Evolutionary conservation across 1,139 yeast species (phyloP).

Genomic region (Candida tropicalis): DNA sequence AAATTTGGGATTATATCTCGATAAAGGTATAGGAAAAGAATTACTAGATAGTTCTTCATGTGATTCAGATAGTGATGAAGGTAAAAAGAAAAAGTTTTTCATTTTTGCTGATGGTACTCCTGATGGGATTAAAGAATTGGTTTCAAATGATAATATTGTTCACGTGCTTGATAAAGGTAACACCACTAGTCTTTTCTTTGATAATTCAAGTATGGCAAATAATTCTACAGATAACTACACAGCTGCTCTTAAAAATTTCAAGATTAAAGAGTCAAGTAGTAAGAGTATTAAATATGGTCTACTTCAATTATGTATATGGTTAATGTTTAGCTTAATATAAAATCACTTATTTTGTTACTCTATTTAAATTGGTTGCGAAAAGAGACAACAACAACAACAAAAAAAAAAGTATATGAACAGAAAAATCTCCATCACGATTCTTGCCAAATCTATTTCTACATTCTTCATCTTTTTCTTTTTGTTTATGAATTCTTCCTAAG

Average conservation of each 20-base stretch:
- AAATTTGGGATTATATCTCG: not conserved
- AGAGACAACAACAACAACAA: not conserved
- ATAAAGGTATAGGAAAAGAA: not conserved
- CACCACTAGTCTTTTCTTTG: not conserved
- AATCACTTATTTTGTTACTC: not conserved
- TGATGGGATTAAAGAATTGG: slow-evolving; percentile 2
- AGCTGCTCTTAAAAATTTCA: too few relatives aligned
- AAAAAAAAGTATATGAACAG: not conserved
- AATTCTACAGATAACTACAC: not conserved
- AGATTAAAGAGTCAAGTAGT: not conserved
- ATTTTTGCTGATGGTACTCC: slow-evolving; percentile 1
- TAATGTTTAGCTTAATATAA: not conserved
- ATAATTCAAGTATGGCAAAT: not conserved
- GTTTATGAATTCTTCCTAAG: not conserved
- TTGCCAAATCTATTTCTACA: too few relatives aligned
- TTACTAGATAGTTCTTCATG: not conserved
- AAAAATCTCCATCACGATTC: not conserved
- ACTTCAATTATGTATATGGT: not conserved
- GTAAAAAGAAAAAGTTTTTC: not conserved
- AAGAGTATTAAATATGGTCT: not conserved
- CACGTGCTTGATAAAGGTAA: not conserved
- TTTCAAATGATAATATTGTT: not conserved
- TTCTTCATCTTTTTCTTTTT: not conserved
- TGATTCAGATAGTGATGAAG: not conserved
- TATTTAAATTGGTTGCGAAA: slow-evolving; percentile 4